These are phyloP conservation scores for Acacia melanoxylon DNA, from an alignment of 306 rosid species.

Conservation along the genomic window DNA sequence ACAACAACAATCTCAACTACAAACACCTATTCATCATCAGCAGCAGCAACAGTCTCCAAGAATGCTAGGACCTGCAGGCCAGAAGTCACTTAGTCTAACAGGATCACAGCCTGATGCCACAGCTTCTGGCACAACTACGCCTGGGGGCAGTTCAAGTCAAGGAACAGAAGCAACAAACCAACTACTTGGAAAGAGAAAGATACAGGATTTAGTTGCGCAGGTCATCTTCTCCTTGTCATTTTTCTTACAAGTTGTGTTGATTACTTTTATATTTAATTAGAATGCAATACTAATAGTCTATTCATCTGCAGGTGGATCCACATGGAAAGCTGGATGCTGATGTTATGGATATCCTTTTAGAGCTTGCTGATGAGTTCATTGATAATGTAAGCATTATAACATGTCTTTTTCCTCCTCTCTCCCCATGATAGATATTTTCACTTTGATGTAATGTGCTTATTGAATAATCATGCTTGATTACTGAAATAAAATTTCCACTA, in stretches of 20 bases:
- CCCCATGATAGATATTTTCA: not conserved
- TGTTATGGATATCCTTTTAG: conserved; percentile 88
- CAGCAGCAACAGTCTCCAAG: conserved; percentile 92
- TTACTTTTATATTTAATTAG: conserved; percentile 19
- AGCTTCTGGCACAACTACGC: conserved; percentile 93
- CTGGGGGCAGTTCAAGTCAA: conserved; percentile 99
- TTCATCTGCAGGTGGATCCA: conserved; percentile 71
- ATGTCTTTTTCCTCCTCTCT: not conserved
- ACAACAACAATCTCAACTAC: conserved; percentile 72
- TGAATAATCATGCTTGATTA: conserved; percentile 9
- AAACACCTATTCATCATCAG: conserved; percentile 65
- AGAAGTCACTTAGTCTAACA: conserved; percentile 91
- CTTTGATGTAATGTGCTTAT: conserved; percentile 4
- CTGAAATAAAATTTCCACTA: not conserved
- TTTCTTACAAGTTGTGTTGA: conserved; percentile 22
- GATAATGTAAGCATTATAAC: conserved; percentile 72
- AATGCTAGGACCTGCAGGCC: conserved; percentile 74
- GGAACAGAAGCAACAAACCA: conserved; percentile 98
- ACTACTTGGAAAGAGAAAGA: conserved; percentile 98
- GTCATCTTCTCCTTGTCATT: conserved; percentile 39
- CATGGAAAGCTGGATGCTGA: conserved; percentile 86
- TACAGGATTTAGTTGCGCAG: conserved; percentile 97
- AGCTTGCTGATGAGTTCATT: conserved; percentile 94
- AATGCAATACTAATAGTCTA: conserved; percentile 15
- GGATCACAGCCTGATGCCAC: conserved; percentile 99